Base-by-base conservation (phyloP, 179 eudicot genomes). In the Heliamphora pulchella region DNA sequence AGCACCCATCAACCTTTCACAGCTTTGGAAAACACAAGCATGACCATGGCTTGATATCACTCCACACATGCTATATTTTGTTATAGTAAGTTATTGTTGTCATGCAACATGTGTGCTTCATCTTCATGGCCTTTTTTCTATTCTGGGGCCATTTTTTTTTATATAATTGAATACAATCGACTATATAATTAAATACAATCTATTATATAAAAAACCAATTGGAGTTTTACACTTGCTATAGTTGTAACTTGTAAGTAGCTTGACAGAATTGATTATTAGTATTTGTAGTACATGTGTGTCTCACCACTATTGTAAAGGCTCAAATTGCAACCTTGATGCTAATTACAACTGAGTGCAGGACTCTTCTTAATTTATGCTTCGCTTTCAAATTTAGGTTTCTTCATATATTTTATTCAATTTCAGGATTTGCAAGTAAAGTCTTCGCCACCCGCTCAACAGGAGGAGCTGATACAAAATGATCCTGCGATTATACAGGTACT, bases 371-470 rank as follows among this genome's bases (percentile, higher is more conserved):
- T 67, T 48, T 66, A 41, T 78, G 39, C 67, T 64, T 63, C 57
- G 22, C 20, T 64, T 53, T 5, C 17, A n/a, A 50, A 58, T 71
- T 8, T 69, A n/a, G 75, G 51, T 78, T 31, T 70, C 20, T 1
- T 46, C 10, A 58, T 79, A 10, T 78, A 0, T 3, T 78, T 74
- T 22, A 15, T 66, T 43, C 51, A 65, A 74, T 71, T 81, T 82
- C 82, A 87, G 89, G 89, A 87, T 76, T 79, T 87, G 81, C 80
- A 80, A 82, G 86, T 87, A 65, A 87, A 82, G 78, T 64, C 87
- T 10, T 77, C 73, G 20, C 81, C 81, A 75, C 77, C 85, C 70
- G 65, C 70, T 80, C 77, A 80, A 18, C 53, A 7, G 54, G 87
- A 84, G 79, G 87, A 84, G 69, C 41, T 71, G 58, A 66, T 82